Percentiles rank a stretch among this genome's conserved stretches.
These are phyloP conservation scores for Sutorius eximius DNA, from an alignment of 1,284 basidiomycete genomes.

Conservation along the genomic window DNA sequence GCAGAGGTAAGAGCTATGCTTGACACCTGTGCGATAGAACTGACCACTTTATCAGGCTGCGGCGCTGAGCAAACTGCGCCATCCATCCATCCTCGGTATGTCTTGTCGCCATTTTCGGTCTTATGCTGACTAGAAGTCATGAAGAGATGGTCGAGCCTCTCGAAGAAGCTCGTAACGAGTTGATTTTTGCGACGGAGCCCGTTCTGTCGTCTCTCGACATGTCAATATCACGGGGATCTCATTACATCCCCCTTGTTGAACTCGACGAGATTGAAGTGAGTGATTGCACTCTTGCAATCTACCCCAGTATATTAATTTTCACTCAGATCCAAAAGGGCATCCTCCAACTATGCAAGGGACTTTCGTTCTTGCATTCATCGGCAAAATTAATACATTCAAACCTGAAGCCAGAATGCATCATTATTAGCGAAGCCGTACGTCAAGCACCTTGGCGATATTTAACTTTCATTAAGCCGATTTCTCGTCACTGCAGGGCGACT, in stretches of 20 bases:
- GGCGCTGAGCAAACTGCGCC: conserved; percentile 82
- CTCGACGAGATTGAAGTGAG: conserved; percentile 88
- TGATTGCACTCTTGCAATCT: conserved; percentile 16
- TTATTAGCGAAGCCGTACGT: conserved; percentile 85
- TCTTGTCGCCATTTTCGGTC: background rate
- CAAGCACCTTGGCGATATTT: background rate
- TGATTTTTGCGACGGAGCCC: conserved; percentile 93
- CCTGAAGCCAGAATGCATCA: conserved; percentile 78
- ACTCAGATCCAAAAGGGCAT: conserved; percentile 95
- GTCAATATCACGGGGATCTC: conserved; percentile 65
- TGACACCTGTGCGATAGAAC: conserved; percentile 1
- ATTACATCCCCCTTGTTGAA: conserved; percentile 60
- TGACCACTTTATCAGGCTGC: conserved; percentile 59
- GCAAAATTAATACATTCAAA: conserved; percentile 93
- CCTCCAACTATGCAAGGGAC: conserved; percentile 89
- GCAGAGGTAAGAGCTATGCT: conserved; percentile 65
- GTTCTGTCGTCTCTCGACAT: conserved; percentile 77
- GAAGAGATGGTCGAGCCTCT: conserved; percentile 97
- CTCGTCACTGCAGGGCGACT: conserved; percentile 74
- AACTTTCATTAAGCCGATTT: conserved; percentile 3
- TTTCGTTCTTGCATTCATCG: conserved; percentile 90
- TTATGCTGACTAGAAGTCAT: conserved; percentile 12
- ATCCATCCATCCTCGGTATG: conserved; percentile 89
- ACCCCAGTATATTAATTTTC: conserved; percentile 9
- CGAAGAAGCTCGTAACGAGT: conserved; percentile 86